phyloP scores from a whole-genome alignment of 208 protist genomes.

The Trichomonas tenax region DNA sequence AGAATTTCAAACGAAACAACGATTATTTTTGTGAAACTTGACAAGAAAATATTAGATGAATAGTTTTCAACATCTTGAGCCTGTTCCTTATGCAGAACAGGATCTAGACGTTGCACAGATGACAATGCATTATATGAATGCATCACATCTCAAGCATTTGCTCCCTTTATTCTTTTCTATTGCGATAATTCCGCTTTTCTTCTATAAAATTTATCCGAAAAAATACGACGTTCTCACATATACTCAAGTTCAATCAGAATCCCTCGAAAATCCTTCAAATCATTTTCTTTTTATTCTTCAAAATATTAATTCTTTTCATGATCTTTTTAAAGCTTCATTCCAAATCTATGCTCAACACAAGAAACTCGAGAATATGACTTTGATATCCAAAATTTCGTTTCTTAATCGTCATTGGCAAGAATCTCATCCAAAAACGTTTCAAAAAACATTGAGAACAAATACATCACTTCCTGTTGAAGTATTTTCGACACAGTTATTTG shows the following conservation, averaged over 20 bases:
- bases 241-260: not conserved
- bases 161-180: not conserved
- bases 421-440: not conserved
- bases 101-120: not conserved
- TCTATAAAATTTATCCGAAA: not conserved
- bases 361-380: not conserved
- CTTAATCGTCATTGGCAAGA: not conserved
- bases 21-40: not conserved
- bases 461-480: not conserved
- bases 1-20: too few relatives aligned
- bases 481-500: not conserved
- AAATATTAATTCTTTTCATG: not conserved
- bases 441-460: not conserved
- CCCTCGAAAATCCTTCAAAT: not conserved
- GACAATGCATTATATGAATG: not conserved
- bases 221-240: not conserved
- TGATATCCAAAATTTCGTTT: not conserved
- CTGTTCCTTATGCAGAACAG: not conserved
- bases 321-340: not conserved
- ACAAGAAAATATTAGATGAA: not conserved
- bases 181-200: not conserved
- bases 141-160: not conserved
- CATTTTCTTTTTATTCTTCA: not conserved
- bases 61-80: not conserved
- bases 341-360: not conserved